Evolutionary conservation across 2,329 filamentous ascomycete genomes (phyloP), one percentile per base, ranked within the genome.

Genomic region (Aspergillus pseudoglaucus): DNA sequence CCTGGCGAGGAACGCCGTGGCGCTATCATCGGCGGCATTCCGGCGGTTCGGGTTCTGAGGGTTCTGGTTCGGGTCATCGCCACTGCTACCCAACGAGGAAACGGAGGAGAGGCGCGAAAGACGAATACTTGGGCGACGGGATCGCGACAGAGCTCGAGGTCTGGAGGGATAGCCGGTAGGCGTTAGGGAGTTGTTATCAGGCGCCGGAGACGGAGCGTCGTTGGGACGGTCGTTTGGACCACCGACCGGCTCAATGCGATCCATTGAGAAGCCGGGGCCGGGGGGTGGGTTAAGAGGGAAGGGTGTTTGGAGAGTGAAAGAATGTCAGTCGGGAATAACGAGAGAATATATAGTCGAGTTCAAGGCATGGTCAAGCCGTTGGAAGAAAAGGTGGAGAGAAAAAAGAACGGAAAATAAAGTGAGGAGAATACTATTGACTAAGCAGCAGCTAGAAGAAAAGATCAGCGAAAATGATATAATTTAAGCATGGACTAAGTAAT

Each of bases 161-260:
- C 61, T 60, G 47, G 45, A 2, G 54, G 40, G 27, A 53, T 23
- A 45, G 46, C 43, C 7, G 1, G 37, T 12, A 5, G 37, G 37
- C 15, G 37, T 20, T 20, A 39, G 47, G 42, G 53, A 7, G 27
- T 15, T 35, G 32, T 25, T 25, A 25, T 42, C 40, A 14, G 12
- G 6, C 5, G 14, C 22, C 51, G n/a, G 37, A 22, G 15, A 18
- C 10, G 9, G 57, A 22, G 22, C 55, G 50, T 33, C 35, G n/a
- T 44, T 51, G 32, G 49, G 44, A 42, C 49, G 45, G 48, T 46
- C 48, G 33, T 49, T 38, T 18, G 53, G 53, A 48, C 59, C 61
- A 45, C 56, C 59, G 32, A 54, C 56, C 33, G 58, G 54, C 55
- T 69, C 68, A 53, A 70, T 70, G 52, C 51, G 65, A 64, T 70